These are phyloP conservation scores for Phytophthora europaea DNA, from an alignment of 352 stramenopile species.

Conservation along the genomic window DNA sequence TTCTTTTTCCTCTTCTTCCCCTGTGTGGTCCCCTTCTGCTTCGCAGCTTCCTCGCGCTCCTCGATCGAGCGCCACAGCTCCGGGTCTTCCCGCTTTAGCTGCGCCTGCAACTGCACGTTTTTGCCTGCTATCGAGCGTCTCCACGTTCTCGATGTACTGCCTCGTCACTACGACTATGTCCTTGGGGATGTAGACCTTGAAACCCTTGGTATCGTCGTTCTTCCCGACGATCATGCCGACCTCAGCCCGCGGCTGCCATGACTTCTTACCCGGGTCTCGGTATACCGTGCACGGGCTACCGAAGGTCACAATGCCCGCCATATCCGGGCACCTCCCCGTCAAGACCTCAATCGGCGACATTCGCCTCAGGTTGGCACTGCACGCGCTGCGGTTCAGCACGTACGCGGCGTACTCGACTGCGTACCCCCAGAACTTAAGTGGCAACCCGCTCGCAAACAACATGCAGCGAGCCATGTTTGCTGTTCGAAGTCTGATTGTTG, in stretches of 20 bases:
- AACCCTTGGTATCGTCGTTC: background rate
- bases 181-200: background rate
- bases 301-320: constrained; percentile 17
- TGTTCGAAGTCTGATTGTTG: too few species aligned
- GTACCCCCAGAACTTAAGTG: too few species aligned
- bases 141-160: background rate
- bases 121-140: background rate
- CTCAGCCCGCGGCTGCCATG: background rate
- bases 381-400: constrained; percentile 37
- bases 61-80: background rate
- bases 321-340: background rate
- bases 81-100: background rate
- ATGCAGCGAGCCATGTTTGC: background rate
- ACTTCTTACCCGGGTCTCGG: background rate
- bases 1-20: background rate
- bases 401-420: too few species aligned
- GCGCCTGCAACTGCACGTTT: background rate
- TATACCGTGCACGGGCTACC: constrained; percentile 13
- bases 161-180: background rate
- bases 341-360: constrained; percentile 13
- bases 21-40: background rate
- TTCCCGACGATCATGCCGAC: background rate
- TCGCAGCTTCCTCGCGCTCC: background rate
- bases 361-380: constrained; percentile 10
- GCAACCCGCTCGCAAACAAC: background rate